phyloP scores from a whole-genome alignment of 169 alveolate species.

The Plasmodium knowlesi region DNA sequence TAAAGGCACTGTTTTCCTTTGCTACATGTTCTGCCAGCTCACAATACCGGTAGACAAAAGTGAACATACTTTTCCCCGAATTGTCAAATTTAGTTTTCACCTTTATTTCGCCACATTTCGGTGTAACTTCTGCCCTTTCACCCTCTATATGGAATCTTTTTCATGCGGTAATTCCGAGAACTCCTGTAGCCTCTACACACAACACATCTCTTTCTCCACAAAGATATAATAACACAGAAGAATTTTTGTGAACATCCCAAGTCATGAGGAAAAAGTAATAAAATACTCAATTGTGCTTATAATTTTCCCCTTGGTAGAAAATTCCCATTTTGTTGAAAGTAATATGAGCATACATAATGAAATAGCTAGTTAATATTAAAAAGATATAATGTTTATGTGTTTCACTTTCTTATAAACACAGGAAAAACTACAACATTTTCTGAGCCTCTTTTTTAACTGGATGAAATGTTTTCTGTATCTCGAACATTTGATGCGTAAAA shows the following conservation, averaged over 20 bases:
- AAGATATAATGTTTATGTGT: slow-evolving; percentile 12
- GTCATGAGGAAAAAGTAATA: slow-evolving; percentile 43
- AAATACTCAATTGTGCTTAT: slow-evolving; percentile 41
- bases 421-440: not conserved
- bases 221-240: slow-evolving; percentile 30
- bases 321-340: not conserved
- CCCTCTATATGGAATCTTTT: not conserved
- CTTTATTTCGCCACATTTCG: not conserved
- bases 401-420: not conserved
- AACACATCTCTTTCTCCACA: slow-evolving; percentile 78
- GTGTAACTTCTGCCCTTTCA: not conserved
- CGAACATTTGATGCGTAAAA: not conserved
- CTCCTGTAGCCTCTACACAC: slow-evolving; percentile 60
- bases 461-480: not conserved
- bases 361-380: slow-evolving; percentile 51
- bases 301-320: not conserved
- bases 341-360: slow-evolving; percentile 38
- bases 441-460: not conserved
- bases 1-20: not conserved
- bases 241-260: slow-evolving; percentile 34
- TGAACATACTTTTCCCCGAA: not conserved
- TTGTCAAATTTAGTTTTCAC: not conserved
- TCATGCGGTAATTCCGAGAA: slow-evolving; percentile 16
- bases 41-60: not conserved
- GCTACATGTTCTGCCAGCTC: not conserved